Evolutionary conservation across 371 early-diverging fungal genomes (phyloP), one percentile per base, ranked within the genome.

Genomic region (Blastocladiella emersonii): DNA sequence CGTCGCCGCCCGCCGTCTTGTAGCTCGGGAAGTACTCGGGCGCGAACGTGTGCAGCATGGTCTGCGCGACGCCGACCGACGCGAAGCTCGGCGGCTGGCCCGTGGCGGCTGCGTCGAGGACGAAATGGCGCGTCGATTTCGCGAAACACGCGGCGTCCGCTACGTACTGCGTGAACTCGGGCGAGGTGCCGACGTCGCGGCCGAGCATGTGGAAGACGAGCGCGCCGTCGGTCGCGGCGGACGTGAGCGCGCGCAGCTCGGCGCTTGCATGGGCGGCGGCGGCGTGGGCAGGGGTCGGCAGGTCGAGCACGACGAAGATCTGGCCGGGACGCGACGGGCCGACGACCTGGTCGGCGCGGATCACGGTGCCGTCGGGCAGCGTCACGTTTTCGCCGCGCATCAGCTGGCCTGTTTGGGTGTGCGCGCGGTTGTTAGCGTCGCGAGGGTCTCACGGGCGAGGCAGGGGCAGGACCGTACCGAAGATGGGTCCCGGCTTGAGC

Each of bases 241-340:
- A 32, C 1, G n/a, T n/a, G 30, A 51, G 27, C 15, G 27, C 13
- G 30, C 10, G 10, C 19, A 44, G 19, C 21, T 12, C 10, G 23
- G 27, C 53, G 15, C 30, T 30, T 30, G 53, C 53, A 8, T 78
- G 66, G 27, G 95, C 63, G 19, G 77, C 70, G 34, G 71, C 67
- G 30, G 95, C 74, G 68, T 91, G 91, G 0, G 67, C 72, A 5
- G 67, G 51, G 35, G 76, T 70, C 1, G 93, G 95, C 62, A 91
- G 89, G 61, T 94, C 98, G n/a, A 92, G 66, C 27, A 97, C 77
- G 49, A 91, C 73, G 69, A 94, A 88, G 10, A 83, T 78, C 23
- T 79, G 66, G 17, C 88, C 85, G 4, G 83, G 78, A 43, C 76
- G 74, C 3, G 72, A 55, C 1, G 83, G 80, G 2, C 75, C 79